A percentile compares a stretch with the other conserved stretches of the same genome.
Conservation (phyloP, 352 stramenopile species). For the Pythium plurisporium region DNA sequence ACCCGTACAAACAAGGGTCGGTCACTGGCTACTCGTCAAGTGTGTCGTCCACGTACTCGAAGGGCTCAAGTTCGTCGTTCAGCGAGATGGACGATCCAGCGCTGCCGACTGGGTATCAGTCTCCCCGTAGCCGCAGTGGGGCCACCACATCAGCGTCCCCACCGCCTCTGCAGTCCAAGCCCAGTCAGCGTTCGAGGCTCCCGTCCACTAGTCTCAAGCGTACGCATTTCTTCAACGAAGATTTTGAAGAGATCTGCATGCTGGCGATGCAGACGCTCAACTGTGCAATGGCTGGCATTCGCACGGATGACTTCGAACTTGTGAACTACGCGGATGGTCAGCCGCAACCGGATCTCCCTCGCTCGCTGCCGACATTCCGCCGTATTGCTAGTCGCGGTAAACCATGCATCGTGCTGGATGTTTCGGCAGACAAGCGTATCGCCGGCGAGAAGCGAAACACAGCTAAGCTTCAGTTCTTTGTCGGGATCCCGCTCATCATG, state of each 20-base stretch:
- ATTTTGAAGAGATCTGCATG: slow-evolving; percentile 87
- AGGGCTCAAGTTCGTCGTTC: slow-evolving; percentile 24
- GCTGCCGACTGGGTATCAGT: neutral
- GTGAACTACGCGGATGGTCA: slow-evolving; percentile 74
- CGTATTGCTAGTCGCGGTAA: slow-evolving; percentile 82
- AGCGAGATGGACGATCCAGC: slow-evolving; percentile 22
- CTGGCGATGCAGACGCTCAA: slow-evolving; percentile 83
- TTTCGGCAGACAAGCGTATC: slow-evolving; percentile 85
- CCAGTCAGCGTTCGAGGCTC: slow-evolving; percentile 3
- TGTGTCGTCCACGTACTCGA: slow-evolving; percentile 22
- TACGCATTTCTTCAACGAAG: slow-evolving; percentile 85
- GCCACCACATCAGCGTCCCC: slow-evolving; percentile 31
- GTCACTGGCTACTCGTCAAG: slow-evolving; percentile 13
- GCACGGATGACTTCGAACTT: slow-evolving; percentile 84
- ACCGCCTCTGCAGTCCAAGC: slow-evolving; percentile 9
- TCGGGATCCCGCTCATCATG: slow-evolving; percentile 80
- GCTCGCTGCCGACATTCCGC: slow-evolving; percentile 81
- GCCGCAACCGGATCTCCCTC: slow-evolving; percentile 47
- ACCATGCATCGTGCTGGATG: slow-evolving; percentile 84
- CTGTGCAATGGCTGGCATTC: slow-evolving; percentile 84
- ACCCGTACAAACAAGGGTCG: slow-evolving; percentile 15
- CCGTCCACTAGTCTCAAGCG: slow-evolving; percentile 27
- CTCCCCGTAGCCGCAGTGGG: slow-evolving; percentile 21
- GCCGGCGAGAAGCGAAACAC: slow-evolving; percentile 80
- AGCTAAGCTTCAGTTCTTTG: slow-evolving; percentile 86